A percentile compares a stretch with the other conserved stretches of the same genome.
phyloP scores from a whole-genome alignment of 441 rosid species.

The Adansonia gregorii region DNA sequence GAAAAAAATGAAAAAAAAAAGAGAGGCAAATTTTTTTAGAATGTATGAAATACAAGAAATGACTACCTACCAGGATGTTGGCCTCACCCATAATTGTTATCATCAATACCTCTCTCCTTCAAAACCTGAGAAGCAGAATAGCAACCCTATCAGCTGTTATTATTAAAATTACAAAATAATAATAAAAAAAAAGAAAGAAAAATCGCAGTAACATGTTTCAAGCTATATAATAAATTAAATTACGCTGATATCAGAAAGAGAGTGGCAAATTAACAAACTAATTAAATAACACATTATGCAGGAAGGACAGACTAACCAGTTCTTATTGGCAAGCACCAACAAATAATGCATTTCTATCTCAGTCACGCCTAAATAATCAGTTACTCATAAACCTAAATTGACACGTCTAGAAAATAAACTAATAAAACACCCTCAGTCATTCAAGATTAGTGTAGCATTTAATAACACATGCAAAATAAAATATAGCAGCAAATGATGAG shows the following conservation, averaged over 20 bases:
- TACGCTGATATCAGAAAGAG: neutral
- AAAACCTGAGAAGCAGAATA: no score
- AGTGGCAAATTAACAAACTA: neutral
- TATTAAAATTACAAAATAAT: no score
- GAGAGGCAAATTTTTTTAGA: neutral
- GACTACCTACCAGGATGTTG: slow-evolving; percentile 53
- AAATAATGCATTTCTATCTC: slow-evolving; percentile 66
- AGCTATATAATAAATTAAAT: neutral
- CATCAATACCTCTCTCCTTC: slow-evolving; percentile 66
- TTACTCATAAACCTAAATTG: neutral
- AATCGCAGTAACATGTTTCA: neutral
- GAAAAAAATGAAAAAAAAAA: no score
- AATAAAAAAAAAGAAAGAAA: no score
- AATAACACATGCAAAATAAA: neutral
- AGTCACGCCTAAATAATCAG: slow-evolving; percentile 24
- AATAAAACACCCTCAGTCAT: neutral
- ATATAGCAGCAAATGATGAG: neutral
- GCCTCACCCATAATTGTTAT: slow-evolving; percentile 46
- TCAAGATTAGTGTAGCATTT: neutral
- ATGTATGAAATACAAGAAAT: slow-evolving; percentile 2
- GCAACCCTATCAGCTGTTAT: no score
- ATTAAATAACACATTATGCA: slow-evolving; percentile 16
- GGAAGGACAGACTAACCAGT: slow-evolving; percentile 44
- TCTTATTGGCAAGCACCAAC: slow-evolving; percentile 88
- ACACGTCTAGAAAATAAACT: neutral